These are phyloP conservation scores for Pseudogymnoascus sp. DNA, from an alignment of 2,329 filamentous ascomycete genomes.

Conservation along the genomic window DNA sequence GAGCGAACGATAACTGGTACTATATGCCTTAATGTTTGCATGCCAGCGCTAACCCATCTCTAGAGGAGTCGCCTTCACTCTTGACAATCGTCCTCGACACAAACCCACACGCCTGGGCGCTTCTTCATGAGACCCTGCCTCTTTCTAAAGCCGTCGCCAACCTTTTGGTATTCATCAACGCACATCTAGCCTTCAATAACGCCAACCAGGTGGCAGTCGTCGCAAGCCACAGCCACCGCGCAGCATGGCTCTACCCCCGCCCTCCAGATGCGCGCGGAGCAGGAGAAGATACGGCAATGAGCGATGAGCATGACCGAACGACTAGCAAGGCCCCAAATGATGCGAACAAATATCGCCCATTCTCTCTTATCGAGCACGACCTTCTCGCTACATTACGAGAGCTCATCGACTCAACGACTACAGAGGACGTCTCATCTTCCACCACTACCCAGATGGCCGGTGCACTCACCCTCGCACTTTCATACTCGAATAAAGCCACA, in stretches of 20 bases:
- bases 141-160: slow-evolving; percentile 79
- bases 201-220: slow-evolving; percentile 88
- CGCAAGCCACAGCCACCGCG: slow-evolving; percentile 78
- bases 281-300: slow-evolving; percentile 51
- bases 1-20: slow-evolving; percentile 38
- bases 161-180: slow-evolving; percentile 92
- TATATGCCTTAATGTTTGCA: slow-evolving; percentile 15
- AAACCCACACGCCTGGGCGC: slow-evolving; percentile 88
- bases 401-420: slow-evolving; percentile 63
- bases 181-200: slow-evolving; percentile 89
- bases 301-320: slow-evolving; percentile 30
- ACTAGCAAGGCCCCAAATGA: slow-evolving; percentile 26
- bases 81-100: slow-evolving; percentile 90
- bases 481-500: slow-evolving; percentile 71
- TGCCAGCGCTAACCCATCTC: slow-evolving; percentile 13
- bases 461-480: slow-evolving; percentile 79
- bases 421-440: slow-evolving; percentile 53
- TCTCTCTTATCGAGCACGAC: slow-evolving; percentile 75
- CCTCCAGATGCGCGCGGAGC: slow-evolving; percentile 28
- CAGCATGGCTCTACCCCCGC: slow-evolving; percentile 80
- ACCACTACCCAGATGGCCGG: slow-evolving; percentile 84
- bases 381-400: slow-evolving; percentile 64
- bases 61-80: slow-evolving; percentile 63
- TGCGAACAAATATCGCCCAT: slow-evolving; percentile 90
- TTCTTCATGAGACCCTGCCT: slow-evolving; percentile 64